Evolutionary conservation across 2,329 filamentous ascomycete genomes (phyloP).

Genomic region (Aspergillus cejpii): DNA sequence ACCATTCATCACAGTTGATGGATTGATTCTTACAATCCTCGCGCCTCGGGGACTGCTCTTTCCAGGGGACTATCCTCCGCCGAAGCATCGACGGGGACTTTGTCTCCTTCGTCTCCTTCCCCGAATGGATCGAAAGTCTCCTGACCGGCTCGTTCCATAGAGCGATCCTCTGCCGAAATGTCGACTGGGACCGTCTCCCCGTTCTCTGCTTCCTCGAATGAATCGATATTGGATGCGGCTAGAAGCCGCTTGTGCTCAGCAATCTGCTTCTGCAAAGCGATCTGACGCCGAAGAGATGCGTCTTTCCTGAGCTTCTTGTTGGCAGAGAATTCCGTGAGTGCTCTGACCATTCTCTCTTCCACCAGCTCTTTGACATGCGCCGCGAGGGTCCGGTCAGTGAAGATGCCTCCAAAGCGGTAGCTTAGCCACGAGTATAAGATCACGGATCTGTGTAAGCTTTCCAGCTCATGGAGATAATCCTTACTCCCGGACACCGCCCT

Average conservation of each 20-base stretch:
- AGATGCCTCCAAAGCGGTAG: slow-evolving; percentile 77
- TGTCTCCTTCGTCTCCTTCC: not conserved
- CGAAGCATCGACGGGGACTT: not conserved
- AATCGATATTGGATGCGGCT: slow-evolving; percentile 16
- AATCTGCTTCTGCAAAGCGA: slow-evolving; percentile 34
- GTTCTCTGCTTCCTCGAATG: slow-evolving; percentile 6
- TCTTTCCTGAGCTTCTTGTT: slow-evolving; percentile 38
- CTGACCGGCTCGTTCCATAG: slow-evolving; percentile 1
- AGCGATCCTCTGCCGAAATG: slow-evolving; percentile 15
- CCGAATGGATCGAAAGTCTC: not conserved
- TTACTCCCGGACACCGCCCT: slow-evolving; percentile 39
- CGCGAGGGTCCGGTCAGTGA: slow-evolving; percentile 66
- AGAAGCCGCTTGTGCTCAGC: slow-evolving; percentile 23
- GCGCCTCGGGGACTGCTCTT: not conserved
- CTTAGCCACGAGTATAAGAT: slow-evolving; percentile 90
- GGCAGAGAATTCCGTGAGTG: slow-evolving; percentile 52
- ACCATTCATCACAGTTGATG: no score
- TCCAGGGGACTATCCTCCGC: not conserved
- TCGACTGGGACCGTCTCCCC: slow-evolving; percentile 11
- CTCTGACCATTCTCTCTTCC: slow-evolving; percentile 65
- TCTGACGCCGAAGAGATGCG: slow-evolving; percentile 34
- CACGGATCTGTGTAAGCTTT: slow-evolving; percentile 71
- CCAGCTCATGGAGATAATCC: slow-evolving; percentile 61
- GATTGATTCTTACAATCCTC: not conserved
- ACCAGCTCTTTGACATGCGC: slow-evolving; percentile 71